phyloP scores from a whole-genome alignment of 768 basidiomycete genomes.

The Pleurotus sapidus region DNA sequence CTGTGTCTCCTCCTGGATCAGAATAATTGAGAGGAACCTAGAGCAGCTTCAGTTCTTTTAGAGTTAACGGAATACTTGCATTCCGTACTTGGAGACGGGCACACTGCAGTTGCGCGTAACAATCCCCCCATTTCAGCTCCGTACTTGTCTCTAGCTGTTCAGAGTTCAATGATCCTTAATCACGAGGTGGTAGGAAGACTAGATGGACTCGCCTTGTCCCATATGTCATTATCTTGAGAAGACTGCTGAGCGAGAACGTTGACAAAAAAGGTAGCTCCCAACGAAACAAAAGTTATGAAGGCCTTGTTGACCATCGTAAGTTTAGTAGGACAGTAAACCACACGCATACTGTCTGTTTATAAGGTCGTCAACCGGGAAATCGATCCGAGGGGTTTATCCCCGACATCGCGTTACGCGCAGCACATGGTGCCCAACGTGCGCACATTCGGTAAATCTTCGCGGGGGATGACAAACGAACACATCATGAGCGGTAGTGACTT shows the following conservation, averaged over 20 bases:
- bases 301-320: too few relatives aligned
- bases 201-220: not conserved
- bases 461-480: too few relatives aligned
- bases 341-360: too few relatives aligned
- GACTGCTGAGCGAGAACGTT: not conserved
- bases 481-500: too few relatives aligned
- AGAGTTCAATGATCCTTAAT: not conserved
- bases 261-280: too few relatives aligned
- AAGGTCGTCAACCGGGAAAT: too few relatives aligned
- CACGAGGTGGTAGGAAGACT: not conserved
- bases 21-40: slow-evolving; percentile 47
- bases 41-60: not conserved
- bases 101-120: slow-evolving; percentile 24
- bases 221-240: not conserved
- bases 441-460: too few relatives aligned
- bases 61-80: not conserved
- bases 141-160: slow-evolving; percentile 9
- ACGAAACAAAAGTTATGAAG: too few relatives aligned
- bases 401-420: too few relatives aligned
- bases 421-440: too few relatives aligned
- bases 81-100: slow-evolving; percentile 27
- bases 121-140: slow-evolving; percentile 20
- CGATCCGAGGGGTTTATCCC: too few relatives aligned
- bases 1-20: slow-evolving; percentile 30
- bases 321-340: not conserved